A percentile compares a stretch with the other conserved stretches of the same genome.
phyloP scores from a whole-genome alignment of 805 yeast genomes.

The Kazachstania psychrophila region DNA sequence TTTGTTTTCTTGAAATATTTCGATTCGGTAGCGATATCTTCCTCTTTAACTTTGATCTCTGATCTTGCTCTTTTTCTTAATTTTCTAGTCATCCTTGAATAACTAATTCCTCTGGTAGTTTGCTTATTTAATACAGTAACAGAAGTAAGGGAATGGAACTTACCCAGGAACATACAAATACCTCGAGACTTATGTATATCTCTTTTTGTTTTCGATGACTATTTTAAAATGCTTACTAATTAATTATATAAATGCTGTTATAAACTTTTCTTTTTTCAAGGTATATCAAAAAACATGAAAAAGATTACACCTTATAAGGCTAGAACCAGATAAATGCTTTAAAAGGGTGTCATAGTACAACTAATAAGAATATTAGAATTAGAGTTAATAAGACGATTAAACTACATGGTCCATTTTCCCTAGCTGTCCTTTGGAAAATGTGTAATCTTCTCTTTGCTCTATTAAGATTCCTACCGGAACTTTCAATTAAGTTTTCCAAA shows the following conservation, averaged over 20 bases:
- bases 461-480: slow-evolving; percentile 33
- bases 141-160: too few relatives aligned
- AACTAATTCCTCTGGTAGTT: slow-evolving; percentile 12
- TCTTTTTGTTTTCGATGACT: too few relatives aligned
- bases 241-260: too few relatives aligned
- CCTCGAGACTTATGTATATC: too few relatives aligned
- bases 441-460: slow-evolving; percentile 35
- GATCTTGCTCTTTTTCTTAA: background rate
- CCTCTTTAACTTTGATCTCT: background rate
- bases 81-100: slow-evolving; percentile 10
- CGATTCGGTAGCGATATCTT: slow-evolving; percentile 1
- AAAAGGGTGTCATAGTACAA: too few relatives aligned
- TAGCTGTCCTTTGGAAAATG: slow-evolving; percentile 34
- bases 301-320: too few relatives aligned
- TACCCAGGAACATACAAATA: too few relatives aligned
- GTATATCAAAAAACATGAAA: too few relatives aligned
- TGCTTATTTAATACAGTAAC: too few relatives aligned
- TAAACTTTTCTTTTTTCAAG: too few relatives aligned
- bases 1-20: slow-evolving; percentile 4
- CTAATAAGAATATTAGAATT: slow-evolving; percentile 37
- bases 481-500: slow-evolving; percentile 39
- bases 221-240: too few relatives aligned
- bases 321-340: too few relatives aligned
- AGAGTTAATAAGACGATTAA: slow-evolving; percentile 37
- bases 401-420: slow-evolving; percentile 42